These are phyloP conservation scores for Roridomyces roridus DNA, from an alignment of 768 basidiomycete genomes.

Conservation along the genomic window DNA sequence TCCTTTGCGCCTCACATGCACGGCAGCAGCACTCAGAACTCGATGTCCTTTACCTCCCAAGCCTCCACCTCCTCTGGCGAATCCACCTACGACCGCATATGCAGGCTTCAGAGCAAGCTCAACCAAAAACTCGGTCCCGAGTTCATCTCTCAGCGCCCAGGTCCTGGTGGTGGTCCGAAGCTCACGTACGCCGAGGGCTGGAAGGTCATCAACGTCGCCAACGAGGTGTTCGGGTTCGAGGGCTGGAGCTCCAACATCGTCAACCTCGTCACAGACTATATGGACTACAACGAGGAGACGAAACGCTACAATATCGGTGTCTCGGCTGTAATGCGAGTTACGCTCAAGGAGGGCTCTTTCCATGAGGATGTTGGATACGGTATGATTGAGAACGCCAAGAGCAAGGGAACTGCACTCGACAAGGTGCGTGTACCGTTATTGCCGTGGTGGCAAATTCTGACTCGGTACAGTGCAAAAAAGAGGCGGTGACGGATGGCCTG, in stretches of 20 bases:
- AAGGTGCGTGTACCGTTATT: constrained; percentile 66
- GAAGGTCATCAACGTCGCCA: constrained; percentile 97
- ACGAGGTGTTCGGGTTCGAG: constrained; percentile 98
- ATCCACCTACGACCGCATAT: constrained; percentile 70
- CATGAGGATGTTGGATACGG: constrained; percentile 98
- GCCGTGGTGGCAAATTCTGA: not conserved
- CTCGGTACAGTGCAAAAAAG: constrained; percentile 87
- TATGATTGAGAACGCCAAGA: constrained; percentile 80
- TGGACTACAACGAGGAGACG: constrained; percentile 76
- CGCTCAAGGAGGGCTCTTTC: constrained; percentile 83
- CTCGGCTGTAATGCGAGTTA: constrained; percentile 86
- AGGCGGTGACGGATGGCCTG: constrained; percentile 93
- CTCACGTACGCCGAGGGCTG: constrained; percentile 96
- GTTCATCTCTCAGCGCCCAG: constrained; percentile 87
- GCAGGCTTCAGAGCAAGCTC: constrained; percentile 79
- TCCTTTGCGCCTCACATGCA: constrained; percentile 69
- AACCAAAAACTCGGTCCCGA: constrained; percentile 93
- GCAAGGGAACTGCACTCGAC: constrained; percentile 86
- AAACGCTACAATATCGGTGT: constrained; percentile 74
- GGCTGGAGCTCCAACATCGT: constrained; percentile 90
- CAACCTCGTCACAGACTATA: constrained; percentile 76
- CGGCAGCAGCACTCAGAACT: constrained; percentile 42
- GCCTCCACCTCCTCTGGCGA: constrained; percentile 55
- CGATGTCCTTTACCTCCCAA: constrained; percentile 28
- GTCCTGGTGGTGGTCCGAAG: constrained; percentile 86